A percentile compares a stretch with the other conserved stretches of the same genome.
Evolutionary conservation across 352 stramenopile genomes (phyloP).

Genomic region (Pythium insidiosum): DNA sequence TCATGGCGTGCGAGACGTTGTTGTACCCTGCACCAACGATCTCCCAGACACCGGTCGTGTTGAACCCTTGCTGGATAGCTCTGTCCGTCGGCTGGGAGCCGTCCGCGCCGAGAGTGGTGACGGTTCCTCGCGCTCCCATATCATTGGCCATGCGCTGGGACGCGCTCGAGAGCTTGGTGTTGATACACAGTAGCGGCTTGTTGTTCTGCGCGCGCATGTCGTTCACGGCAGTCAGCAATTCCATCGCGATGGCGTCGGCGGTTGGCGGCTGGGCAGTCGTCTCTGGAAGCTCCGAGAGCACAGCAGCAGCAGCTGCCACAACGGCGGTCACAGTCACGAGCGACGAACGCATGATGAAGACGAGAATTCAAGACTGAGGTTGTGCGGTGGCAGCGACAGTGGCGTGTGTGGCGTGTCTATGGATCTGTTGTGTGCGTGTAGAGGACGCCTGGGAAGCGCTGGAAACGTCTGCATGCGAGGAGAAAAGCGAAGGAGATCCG

Average conservation of each 20-base stretch:
- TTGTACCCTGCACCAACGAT: conserved; percentile 20
- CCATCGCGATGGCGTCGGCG: conserved; percentile 1
- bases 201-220: conserved; percentile 1
- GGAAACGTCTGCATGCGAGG: no score
- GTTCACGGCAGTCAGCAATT: conserved; percentile 12
- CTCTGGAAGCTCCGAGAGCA: no score
- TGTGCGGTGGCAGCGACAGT: no score
- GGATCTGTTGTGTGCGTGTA: no score
- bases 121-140: conserved; percentile 11
- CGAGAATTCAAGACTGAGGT: no score
- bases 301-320: no score
- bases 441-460: no score
- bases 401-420: no score
- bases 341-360: no score
- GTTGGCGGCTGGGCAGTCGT: not conserved
- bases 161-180: conserved; percentile 19
- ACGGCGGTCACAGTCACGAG: no score
- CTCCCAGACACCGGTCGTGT: conserved; percentile 22
- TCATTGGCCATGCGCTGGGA: conserved; percentile 17
- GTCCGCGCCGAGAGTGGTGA: conserved; percentile 10
- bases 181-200: conserved; percentile 7
- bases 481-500: no score
- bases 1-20: conserved; percentile 8
- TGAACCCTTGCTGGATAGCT: conserved; percentile 15
- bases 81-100: conserved; percentile 15